Evolutionary conservation across 305 asterid genomes (phyloP).

Genomic region (Solanum hybrid): DNA sequence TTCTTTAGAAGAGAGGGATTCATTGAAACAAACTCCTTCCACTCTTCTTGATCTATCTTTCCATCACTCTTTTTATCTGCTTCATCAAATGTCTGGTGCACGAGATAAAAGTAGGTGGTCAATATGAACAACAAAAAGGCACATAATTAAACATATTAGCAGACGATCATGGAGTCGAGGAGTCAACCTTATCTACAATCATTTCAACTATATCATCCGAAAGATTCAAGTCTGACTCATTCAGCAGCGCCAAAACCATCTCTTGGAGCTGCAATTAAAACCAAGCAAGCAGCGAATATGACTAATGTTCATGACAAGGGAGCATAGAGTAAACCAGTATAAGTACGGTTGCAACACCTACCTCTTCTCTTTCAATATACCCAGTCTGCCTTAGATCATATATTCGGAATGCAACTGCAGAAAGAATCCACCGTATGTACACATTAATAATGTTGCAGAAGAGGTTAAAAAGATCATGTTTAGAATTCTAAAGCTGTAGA

Average conservation of each 20-base stretch:
- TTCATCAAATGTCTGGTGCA: conserved; percentile 51
- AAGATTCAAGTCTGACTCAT: conserved; percentile 69
- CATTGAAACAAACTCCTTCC: conserved; percentile 32
- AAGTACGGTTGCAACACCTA: neutral
- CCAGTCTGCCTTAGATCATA: conserved; percentile 82
- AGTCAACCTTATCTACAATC: conserved; percentile 65
- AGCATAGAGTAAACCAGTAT: neutral
- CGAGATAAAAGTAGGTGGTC: neutral
- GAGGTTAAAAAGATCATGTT: neutral
- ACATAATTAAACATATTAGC: neutral
- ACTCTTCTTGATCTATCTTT: conserved; percentile 37
- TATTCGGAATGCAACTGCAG: conserved; percentile 66
- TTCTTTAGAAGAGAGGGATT: conserved; percentile 35
- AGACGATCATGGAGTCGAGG: neutral
- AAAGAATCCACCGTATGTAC: neutral
- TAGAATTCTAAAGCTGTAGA: neutral
- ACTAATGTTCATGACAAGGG: neutral
- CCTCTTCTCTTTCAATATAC: conserved; percentile 83
- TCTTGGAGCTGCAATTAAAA: conserved; percentile 45
- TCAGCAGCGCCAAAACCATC: conserved; percentile 81
- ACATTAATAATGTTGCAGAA: neutral
- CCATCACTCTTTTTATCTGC: conserved; percentile 41
- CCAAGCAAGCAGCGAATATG: neutral
- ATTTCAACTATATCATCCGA: conserved; percentile 63
- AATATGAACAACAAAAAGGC: neutral